These are phyloP conservation scores for Dianthus caryophyllus DNA, from an alignment of 148 eudicot species.

Conservation along the genomic window DNA sequence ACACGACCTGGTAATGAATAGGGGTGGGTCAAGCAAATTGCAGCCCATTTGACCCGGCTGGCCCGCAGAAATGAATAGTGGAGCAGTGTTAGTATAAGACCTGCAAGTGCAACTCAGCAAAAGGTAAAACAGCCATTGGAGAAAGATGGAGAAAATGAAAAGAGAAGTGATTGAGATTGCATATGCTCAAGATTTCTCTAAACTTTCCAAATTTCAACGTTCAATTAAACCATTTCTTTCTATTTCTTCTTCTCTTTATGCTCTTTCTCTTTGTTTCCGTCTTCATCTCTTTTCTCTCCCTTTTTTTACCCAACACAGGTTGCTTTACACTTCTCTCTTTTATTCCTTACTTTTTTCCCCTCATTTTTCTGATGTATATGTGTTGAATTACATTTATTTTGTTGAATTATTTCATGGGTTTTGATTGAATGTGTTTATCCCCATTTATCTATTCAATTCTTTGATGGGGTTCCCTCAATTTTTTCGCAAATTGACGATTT, in stretches of 20 bases:
- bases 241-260: constrained; percentile 48
- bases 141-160: constrained; percentile 60
- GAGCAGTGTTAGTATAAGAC: too few relatives aligned
- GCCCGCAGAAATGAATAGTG: too few relatives aligned
- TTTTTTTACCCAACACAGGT: constrained; percentile 51
- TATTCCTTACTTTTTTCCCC: neutral
- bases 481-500: too few relatives aligned
- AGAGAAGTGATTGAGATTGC: constrained; percentile 61
- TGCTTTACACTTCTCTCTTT: neutral
- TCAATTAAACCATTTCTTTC: constrained; percentile 66
- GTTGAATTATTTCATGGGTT: neutral
- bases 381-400: neutral
- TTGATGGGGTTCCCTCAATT: neutral
- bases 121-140: too few relatives aligned
- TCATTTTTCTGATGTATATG: neutral
- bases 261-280: constrained; percentile 50
- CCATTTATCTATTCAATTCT: neutral
- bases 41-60: too few relatives aligned
- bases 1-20: too few relatives aligned
- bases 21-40: too few relatives aligned
- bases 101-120: too few relatives aligned
- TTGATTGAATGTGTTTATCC: neutral
- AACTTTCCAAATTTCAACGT: constrained; percentile 41
- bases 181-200: constrained; percentile 34
- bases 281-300: constrained; percentile 37